Evolutionary conservation across 2,329 filamentous ascomycete genomes (phyloP), one percentile per base, ranked within the genome.

Genomic region (Diaporthe longicolla): DNA sequence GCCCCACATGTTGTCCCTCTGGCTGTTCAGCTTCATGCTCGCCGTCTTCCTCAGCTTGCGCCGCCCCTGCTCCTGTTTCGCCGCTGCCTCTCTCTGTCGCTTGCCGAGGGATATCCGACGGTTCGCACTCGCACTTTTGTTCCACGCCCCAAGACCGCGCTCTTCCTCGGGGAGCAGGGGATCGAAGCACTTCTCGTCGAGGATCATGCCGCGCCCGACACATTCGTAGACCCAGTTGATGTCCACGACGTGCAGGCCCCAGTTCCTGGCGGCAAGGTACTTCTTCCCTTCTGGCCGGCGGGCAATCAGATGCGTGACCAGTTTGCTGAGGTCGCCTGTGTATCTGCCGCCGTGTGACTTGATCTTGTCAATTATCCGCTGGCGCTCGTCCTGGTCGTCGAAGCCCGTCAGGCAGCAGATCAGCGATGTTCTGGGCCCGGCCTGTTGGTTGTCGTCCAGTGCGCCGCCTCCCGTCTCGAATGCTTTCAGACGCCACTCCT

Each of bases 21-120:
- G 95, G 66, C 89, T 93, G 73, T 89, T 92, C 43, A 98, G 85
- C 81, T 95, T 96, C 80, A 93, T 92, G 82, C 95, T 98, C 29
- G 95, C 94, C 8, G 94, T 95, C 79, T 95, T 93, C 77, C 97
- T 91, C 77, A 99, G 84, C 84, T 98, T 98, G 77, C 95, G 90
- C 76, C 91, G 90, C 6, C 93, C 91, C 11, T 89, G 88, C 54
- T 91, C 89, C 4, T 81, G 79, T 17, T 74, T 71, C n/a, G 82
- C 82, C 4, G 83, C 78, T 15, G 84, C 85, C 1, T 89, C 89
- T 74, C 92, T 87, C 40, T 84, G 80, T 76, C 93, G 86, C 83
- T 94, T 95, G 35, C 88, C 89, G 24, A 89, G 80, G 10, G 86
- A 82, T 40, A 83, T 82, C 78, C 87, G 82, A 76, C 84, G 82